Conservation (phyloP, 805 yeast genomes). For the Saccharomyces paradoxus region DNA sequence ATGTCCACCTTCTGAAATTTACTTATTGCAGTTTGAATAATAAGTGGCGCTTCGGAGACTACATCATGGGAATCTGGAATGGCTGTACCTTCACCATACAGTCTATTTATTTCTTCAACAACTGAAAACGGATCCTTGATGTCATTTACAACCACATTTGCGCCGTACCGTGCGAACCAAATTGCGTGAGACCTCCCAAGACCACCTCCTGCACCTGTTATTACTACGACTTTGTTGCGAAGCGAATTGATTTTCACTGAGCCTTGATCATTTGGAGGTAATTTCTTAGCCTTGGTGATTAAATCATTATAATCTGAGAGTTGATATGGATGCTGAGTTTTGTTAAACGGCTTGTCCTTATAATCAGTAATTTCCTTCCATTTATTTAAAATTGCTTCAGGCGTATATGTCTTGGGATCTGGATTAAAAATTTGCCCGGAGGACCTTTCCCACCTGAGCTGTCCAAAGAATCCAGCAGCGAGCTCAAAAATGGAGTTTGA, state of each 20-base stretch:
- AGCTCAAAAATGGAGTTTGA: constrained; percentile 79
- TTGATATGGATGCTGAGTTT: constrained; percentile 59
- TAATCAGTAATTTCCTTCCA: constrained; percentile 60
- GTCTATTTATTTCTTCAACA: constrained; percentile 60
- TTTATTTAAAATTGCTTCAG: constrained; percentile 69
- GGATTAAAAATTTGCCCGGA: constrained; percentile 80
- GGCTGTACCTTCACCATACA: constrained; percentile 66
- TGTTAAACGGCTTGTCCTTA: constrained; percentile 45
- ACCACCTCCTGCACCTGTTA: constrained; percentile 95
- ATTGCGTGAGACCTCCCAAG: constrained; percentile 86
- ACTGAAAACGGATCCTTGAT: constrained; percentile 65
- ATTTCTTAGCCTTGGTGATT: constrained; percentile 41
- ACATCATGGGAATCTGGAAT: constrained; percentile 80
- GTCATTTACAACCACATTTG: constrained; percentile 90
- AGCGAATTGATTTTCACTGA: constrained; percentile 44
- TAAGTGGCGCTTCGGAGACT: constrained; percentile 61
- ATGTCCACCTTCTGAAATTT: constrained; percentile 79
- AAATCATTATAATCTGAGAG: constrained; percentile 64
- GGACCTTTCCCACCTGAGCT: constrained; percentile 91
- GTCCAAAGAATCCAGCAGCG: constrained; percentile 90
- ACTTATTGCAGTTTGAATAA: constrained; percentile 68
- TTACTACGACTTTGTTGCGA: constrained; percentile 75
- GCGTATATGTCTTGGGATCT: constrained; percentile 59
- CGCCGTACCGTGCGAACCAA: constrained; percentile 82
- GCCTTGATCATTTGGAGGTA: constrained; percentile 56